phyloP scores from a whole-genome alignment of 805 yeast species.

The Yarrowia sp. region DNA sequence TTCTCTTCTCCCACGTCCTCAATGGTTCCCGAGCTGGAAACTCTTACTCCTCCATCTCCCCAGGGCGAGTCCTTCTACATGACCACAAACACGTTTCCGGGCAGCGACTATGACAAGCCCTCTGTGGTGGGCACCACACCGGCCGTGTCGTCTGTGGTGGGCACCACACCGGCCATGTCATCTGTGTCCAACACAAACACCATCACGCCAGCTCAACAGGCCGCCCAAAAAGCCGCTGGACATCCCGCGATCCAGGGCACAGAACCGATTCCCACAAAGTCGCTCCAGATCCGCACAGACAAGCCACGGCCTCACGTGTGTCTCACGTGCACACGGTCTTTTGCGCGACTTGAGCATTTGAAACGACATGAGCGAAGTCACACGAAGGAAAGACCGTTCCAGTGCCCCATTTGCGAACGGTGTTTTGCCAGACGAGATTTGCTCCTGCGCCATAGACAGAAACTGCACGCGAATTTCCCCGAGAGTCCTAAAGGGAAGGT shows the following conservation, averaged over 20 bases:
- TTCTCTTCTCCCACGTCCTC: not conserved
- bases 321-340: slow-evolving; percentile 88
- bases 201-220: slow-evolving; percentile 37
- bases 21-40: slow-evolving; percentile 36
- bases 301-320: slow-evolving; percentile 95
- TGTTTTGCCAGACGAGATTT: slow-evolving; percentile 84
- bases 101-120: slow-evolving; percentile 21
- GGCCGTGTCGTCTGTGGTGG: not conserved
- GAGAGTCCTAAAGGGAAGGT: slow-evolving; percentile 42
- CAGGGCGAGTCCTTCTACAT: slow-evolving; percentile 27
- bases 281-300: slow-evolving; percentile 83
- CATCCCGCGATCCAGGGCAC: slow-evolving; percentile 42
- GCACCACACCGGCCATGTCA: not conserved
- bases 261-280: slow-evolving; percentile 85
- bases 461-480: slow-evolving; percentile 64
- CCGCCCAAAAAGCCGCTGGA: slow-evolving; percentile 38
- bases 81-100: not conserved
- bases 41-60: slow-evolving; percentile 39
- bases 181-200: not conserved
- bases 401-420: slow-evolving; percentile 95
- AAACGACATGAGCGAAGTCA: slow-evolving; percentile 94
- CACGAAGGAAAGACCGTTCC: slow-evolving; percentile 95
- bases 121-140: not conserved
- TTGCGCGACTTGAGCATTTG: slow-evolving; percentile 92
- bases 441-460: slow-evolving; percentile 90